Evolutionary conservation across 164 flowering plant species (phyloP), one percentile per base, ranked within the genome.

Genomic region (Protea cynaroides): DNA sequence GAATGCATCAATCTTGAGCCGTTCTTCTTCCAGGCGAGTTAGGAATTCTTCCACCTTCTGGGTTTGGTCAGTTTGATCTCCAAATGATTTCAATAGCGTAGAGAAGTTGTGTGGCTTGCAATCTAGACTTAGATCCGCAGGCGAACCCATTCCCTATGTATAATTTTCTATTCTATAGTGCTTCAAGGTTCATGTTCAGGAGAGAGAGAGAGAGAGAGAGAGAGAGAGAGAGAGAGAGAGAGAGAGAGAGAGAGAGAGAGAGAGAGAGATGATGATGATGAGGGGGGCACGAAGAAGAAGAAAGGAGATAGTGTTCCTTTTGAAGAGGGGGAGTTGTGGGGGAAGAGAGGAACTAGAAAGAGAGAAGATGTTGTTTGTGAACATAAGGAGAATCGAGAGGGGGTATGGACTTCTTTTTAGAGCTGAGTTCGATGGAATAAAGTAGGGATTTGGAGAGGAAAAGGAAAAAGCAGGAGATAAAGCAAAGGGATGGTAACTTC

Each of bases 1-100:
- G 75, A 89, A 86, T 12, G 86, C 96, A 49, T 87, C 91, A 58
- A 89, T 87, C 88, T 89, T 89, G 75, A 86, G 86, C 17, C 88
- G 71, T 67, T 89, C 96, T 74, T 86, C 88, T 57, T 89, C 96
- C 22, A 89, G 93, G 23, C 83, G 83, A 65, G 82, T 62, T 4
- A 89, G 86, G 52, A 84, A 78, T 0, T 89, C 91, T 76, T 89
- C 88, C 11, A 89, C 88, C 74, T 84, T 89, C 55, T 84, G 86
- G 25, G 79, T 76, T 25, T 80, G 86, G n/a, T 83, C 84, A 14
- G 69, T 69, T 8, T 82, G 81, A 14, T 84, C 90, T 55, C 83
- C 87, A 44, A 81, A 78, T 3, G 93, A 83, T 62, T 89, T 88
- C 17, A 86, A 75, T 10, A 92, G 84, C 86, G 82, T 67, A 9